Evolutionary conservation across 495 filamentous ascomycete genomes (phyloP).

Genomic region (Evernia prunastri): DNA sequence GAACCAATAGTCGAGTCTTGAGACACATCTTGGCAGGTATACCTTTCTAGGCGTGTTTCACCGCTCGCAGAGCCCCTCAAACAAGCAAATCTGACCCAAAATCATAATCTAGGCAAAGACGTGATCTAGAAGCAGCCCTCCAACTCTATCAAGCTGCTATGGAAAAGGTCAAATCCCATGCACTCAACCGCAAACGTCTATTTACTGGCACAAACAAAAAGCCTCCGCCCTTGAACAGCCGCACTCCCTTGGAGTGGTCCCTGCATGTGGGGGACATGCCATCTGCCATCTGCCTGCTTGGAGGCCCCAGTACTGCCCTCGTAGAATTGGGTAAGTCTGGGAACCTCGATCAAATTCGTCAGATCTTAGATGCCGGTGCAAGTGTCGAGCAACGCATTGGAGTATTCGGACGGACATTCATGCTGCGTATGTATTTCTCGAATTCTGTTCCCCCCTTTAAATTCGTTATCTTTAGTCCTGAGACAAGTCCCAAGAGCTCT

Average conservation of each 20-base stretch:
- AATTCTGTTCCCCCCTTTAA: too few relatives aligned
- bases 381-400: slow-evolving; percentile 18
- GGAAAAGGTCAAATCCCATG: slow-evolving; percentile 15
- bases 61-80: too few relatives aligned
- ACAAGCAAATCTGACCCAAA: too few relatives aligned
- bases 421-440: too few relatives aligned
- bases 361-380: slow-evolving; percentile 16
- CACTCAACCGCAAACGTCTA: slow-evolving; percentile 13
- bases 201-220: slow-evolving; percentile 18
- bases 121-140: slow-evolving; percentile 17
- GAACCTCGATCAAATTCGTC: slow-evolving; percentile 2
- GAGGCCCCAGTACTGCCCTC: slow-evolving; percentile 13
- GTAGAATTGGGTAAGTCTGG: slow-evolving; percentile 7
- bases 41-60: too few relatives aligned
- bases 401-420: slow-evolving; percentile 12
- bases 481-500: too few relatives aligned
- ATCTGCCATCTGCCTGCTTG: slow-evolving; percentile 17
- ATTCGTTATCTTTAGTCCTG: too few relatives aligned
- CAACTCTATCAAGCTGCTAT: slow-evolving; percentile 21
- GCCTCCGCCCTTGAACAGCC: slow-evolving; percentile 18
- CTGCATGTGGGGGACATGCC: slow-evolving; percentile 18
- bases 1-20: too few relatives aligned
- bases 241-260: slow-evolving; percentile 16
- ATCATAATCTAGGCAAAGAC: too few relatives aligned
- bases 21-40: too few relatives aligned